Base-by-base conservation (phyloP, 2,329 filamentous ascomycete genomes). In the Epichloe gansuensis region DNA sequence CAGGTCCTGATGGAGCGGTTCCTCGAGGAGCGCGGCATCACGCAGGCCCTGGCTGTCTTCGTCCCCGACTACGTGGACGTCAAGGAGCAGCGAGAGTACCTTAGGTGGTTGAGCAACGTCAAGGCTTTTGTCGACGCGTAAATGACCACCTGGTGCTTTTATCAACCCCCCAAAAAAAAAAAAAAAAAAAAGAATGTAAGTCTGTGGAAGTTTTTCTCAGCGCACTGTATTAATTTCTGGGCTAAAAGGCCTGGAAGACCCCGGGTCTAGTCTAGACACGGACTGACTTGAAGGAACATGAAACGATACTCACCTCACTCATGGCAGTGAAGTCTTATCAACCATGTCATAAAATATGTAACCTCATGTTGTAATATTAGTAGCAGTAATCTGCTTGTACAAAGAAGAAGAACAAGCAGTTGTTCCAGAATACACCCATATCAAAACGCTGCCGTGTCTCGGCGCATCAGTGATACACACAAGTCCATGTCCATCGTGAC, bases 51-150 rank as follows among this genome's bases (percentile, higher is more conserved):
- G 62, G 91, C 91, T 51, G 74, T 91, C 60, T 96, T 97, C 70
- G 85, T 95, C 45, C 89, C 91, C 39, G 91, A 97, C 69, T 98
- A 95, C 74, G 91, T 97, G 65, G 90, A 97, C 67, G 82, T 87
- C 72, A 98, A 98, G 84, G 93, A 98, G 81, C 91, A 97, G 81
- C 86, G 83, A 73, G 93, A 98, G 78, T 98, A 98, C 71, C 75
- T 94, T 56, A 75, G 79, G 59, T 98, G 94, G 93, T 75, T 98
- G 69, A 80, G 83, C 69, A 87, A 86, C 66, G 80, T 96, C 71
- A 93, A 91, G 82, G 75, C 72, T 57, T 96, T 97, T 66, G 76
- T 96, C 60, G 85, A 87, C 67, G 83, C 82, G 56, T 89, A 75
- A 69, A 37, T 2, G 5, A 39, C 13, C 5, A n/a, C 15, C 13